Base-by-base conservation (phyloP, 495 filamentous ascomycete species). In the Amphirosellinia nigrospora region DNA sequence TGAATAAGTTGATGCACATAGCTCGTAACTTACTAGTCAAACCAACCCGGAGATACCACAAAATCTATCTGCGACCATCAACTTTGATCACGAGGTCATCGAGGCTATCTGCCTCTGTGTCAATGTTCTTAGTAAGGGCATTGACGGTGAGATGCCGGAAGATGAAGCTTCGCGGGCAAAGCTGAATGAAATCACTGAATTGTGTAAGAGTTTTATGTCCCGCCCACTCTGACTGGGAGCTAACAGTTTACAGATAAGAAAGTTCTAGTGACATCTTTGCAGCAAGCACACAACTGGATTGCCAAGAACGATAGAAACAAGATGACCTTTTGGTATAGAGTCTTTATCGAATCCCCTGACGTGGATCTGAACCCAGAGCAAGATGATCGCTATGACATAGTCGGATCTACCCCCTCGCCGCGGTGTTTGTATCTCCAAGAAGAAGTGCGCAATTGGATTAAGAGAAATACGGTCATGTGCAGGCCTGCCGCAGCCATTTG, bases 221-320 rank as follows among this genome's bases (percentile, higher is more conserved):
- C 21, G 19, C 26, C 38, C 21, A 38, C 2, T 8, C 28, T 8
- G 2, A 11, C 19, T 7, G 16, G 15, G 58, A 73, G 66, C 74
- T 81, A 69, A 81, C 71, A n/a, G 19, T 66, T 23, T 11, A 34
- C 65, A 90, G 88, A 94, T 81, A 98, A 98, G 79, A 94, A 94
- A 75, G 86, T 97, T 4, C 84, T 98, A 34, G 94, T 97, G 28
- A 96, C 92, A 0, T 92, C 91, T 62, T 86, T 98, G 15, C 94
- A 98, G 79, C 93, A 95, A 75, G 87, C 94, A 34, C 94, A 97
- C 76, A 98, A 98, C 74, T 91, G 95, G 79, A 92, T 94, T 34
- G 92, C 93, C 81, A 91, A 93, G 72, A 97, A 98, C 66, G 94
- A 98, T 79, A 87, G 92, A 38, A 91, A 93, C 64, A 97, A 98